Evolutionary conservation across 2,329 filamentous ascomycete species (phyloP).

Genomic region (Tolypocladium tropicale): DNA sequence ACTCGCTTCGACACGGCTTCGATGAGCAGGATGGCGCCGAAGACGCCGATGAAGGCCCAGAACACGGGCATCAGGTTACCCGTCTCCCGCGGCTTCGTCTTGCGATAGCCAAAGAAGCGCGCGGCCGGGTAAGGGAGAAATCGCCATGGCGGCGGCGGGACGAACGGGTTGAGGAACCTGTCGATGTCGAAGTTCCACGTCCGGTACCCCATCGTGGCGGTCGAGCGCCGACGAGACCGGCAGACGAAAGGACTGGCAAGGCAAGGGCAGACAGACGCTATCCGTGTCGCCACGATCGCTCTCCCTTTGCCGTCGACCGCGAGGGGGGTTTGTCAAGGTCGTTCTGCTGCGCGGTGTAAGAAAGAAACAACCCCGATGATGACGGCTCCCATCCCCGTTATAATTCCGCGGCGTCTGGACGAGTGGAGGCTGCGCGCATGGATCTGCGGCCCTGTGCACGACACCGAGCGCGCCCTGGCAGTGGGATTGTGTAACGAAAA

Average conservation of each 20-base stretch:
- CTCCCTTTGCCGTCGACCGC: neutral
- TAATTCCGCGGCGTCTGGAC: neutral
- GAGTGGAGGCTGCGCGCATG: neutral
- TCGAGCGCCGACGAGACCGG: neutral
- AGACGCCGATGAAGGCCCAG: conserved; percentile 57
- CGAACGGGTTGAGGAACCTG: conserved; percentile 57
- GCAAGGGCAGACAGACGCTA: neutral
- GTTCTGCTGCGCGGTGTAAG: neutral
- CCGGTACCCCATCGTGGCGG: conserved; percentile 7
- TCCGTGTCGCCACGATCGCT: neutral
- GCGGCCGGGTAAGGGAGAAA: conserved; percentile 55
- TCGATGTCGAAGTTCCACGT: conserved; percentile 64
- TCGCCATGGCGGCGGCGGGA: conserved; percentile 56
- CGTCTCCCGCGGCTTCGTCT: conserved; percentile 21
- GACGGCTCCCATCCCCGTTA: neutral
- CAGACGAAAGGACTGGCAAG: neutral
- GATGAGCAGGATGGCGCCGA: conserved; percentile 50
- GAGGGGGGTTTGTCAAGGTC: neutral
- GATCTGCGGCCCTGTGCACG: neutral
- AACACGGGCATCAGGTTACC: conserved; percentile 50
- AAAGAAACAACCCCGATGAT: neutral
- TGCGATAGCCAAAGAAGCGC: conserved; percentile 57
- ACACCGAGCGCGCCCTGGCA: neutral
- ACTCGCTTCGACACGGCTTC: conserved; percentile 45
- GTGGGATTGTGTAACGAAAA: neutral